Base-by-base conservation (phyloP, 2,329 filamentous ascomycete species). In the Graphiopsis chlorocephala region DNA sequence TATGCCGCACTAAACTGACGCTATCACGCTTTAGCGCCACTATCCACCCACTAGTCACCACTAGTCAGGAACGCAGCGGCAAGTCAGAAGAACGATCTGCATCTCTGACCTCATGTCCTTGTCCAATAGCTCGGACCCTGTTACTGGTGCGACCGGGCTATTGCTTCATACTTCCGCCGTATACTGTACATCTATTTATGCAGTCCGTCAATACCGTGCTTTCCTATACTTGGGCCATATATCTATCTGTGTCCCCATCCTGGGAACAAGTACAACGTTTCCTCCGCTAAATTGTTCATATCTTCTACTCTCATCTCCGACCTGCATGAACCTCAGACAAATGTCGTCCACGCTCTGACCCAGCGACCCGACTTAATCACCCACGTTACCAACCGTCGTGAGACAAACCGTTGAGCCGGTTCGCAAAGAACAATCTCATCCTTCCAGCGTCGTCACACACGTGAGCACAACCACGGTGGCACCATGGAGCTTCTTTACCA, bases 11-110 rank as follows among this genome's bases (percentile, higher is more conserved):
- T 42, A 57, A 25, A 7, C 14, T 35, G 25, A 10, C 55, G 29
- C 31, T 45, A 58, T 26, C 26, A 25, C 23, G 12, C 15, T 15
- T 53, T 53, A 53, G 50, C 50, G 50, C 50, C 28, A 14, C 4
- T 6, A 31, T 31, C 29, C 7, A 11, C n/a, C n/a, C 4, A 31
- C 29, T 10, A 31, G 11, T 31, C 29, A 8, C 2, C 6, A 20
- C 55, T 58, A 58, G 55, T 45, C 55, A 58, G 55, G 55, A 15
- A 58, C 55, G 1, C 2, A 42, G 55, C 55, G 23, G 55, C 31
- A 58, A 58, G 33, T 35, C 8, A 10, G 55, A 58, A 58, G 55
- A 58, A 58, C 35, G 55, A 58, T 58, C 55, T 45, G 35, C 55
- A 28, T 4, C 31, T 20, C 29, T 58, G 55, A 45, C 35, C 35